These are phyloP conservation scores for Zymoseptoria brevis DNA, from an alignment of 2,329 filamentous ascomycete genomes.

Conservation along the genomic window DNA sequence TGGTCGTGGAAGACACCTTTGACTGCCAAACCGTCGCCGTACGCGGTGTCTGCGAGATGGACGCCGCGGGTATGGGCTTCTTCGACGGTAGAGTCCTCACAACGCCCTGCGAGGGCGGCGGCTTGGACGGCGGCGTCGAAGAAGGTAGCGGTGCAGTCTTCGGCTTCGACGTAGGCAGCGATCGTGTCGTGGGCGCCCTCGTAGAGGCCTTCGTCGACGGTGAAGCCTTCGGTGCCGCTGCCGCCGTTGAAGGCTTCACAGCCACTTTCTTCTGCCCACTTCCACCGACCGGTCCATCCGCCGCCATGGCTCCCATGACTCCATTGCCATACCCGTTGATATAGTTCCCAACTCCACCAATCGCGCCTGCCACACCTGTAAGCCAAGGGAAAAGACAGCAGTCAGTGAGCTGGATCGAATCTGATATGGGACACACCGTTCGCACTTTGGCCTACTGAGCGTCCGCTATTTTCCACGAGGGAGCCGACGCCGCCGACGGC, in stretches of 20 bases:
- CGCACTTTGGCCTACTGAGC: conserved; percentile 28
- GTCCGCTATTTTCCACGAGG: conserved; percentile 28
- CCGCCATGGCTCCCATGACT: conserved; percentile 25
- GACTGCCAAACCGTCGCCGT: neutral
- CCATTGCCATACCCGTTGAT: conserved; percentile 30
- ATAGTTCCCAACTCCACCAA: conserved; percentile 27
- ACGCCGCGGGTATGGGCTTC: conserved; percentile 1
- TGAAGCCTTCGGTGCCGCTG: neutral
- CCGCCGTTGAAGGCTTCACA: conserved; percentile 16
- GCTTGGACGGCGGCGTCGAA: conserved; percentile 1
- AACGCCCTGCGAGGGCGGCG: neutral
- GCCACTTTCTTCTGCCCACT: conserved; percentile 20
- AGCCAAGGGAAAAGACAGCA: conserved; percentile 3
- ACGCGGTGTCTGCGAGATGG: neutral
- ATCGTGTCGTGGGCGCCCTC: conserved; percentile 1
- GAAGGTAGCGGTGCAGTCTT: neutral
- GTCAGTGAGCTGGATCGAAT: conserved; percentile 11
- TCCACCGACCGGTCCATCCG: conserved; percentile 21
- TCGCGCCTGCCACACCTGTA: conserved; percentile 28
- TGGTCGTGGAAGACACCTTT: neutral
- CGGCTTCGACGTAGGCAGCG: conserved; percentile 7
- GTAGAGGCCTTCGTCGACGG: neutral
- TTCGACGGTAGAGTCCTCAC: conserved; percentile 4
- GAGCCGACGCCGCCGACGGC: conserved; percentile 30
- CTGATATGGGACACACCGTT: conserved; percentile 12